phyloP scores from a whole-genome alignment of 2,329 filamentous ascomycete genomes.

The Pseudogymnoascus pannorum region DNA sequence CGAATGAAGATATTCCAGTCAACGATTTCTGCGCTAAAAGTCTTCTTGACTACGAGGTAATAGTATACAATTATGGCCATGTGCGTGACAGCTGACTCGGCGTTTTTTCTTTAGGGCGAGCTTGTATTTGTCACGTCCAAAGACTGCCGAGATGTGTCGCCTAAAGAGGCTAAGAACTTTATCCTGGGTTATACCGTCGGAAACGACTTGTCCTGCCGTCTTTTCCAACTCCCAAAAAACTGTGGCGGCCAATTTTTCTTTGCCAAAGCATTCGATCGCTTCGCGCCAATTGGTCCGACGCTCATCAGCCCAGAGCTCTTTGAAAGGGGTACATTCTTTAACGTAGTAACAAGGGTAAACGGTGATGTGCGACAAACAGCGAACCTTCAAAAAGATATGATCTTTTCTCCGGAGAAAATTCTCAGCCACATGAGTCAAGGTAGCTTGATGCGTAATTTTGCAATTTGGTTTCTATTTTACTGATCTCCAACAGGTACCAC shows the following conservation, averaged over 20 bases:
- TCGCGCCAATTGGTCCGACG: constrained; percentile 36
- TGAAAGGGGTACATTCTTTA: constrained; percentile 18
- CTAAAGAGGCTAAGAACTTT: background rate
- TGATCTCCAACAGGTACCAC: background rate
- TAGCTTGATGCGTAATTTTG: constrained; percentile 35
- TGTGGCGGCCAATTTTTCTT: constrained; percentile 37
- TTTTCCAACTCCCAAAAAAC: constrained; percentile 27
- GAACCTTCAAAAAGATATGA: constrained; percentile 37
- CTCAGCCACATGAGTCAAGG: constrained; percentile 35
- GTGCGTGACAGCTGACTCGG: too few relatives aligned
- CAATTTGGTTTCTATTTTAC: too few relatives aligned
- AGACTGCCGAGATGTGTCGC: too few relatives aligned
- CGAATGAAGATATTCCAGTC: constrained; percentile 8
- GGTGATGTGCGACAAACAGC: constrained; percentile 37
- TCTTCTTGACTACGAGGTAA: constrained; percentile 13
- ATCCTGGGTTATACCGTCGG: background rate
- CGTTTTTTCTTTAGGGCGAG: constrained; percentile 4
- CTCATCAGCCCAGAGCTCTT: constrained; percentile 11
- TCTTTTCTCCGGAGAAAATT: constrained; percentile 35
- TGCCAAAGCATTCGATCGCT: constrained; percentile 39
- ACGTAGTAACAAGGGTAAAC: constrained; percentile 34
- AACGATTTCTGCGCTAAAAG: constrained; percentile 8
- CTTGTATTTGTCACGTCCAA: background rate
- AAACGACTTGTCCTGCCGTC: constrained; percentile 24
- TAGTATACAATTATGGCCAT: too few relatives aligned